These are phyloP conservation scores for Apiospora arundinis DNA, from an alignment of 2,329 filamentous ascomycete genomes.

Conservation along the genomic window DNA sequence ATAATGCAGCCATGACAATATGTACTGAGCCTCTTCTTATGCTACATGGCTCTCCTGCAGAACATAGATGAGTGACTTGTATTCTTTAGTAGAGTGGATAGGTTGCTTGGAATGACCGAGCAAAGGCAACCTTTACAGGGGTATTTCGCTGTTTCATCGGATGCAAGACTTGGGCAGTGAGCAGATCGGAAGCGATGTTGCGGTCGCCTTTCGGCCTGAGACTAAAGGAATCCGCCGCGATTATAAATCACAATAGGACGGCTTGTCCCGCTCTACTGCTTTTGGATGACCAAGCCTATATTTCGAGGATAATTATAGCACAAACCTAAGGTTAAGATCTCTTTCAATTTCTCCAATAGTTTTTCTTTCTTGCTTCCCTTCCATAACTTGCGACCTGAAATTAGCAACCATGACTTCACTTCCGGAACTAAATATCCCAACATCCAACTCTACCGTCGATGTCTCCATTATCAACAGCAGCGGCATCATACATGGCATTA, in stretches of 20 bases:
- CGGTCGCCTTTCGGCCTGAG: neutral
- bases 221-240: neutral
- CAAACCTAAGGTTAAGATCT: neutral
- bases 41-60: neutral
- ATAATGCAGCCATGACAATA: no score
- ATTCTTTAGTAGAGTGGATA: neutral
- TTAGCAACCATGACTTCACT: conserved; percentile 8
- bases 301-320: neutral
- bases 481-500: conserved; percentile 32
- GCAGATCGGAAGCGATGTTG: neutral
- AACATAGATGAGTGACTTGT: neutral
- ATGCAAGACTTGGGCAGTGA: neutral
- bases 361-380: neutral
- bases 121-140: neutral
- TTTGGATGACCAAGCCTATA: neutral
- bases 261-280: neutral
- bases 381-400: neutral
- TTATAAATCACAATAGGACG: neutral
- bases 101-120: neutral
- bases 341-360: neutral
- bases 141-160: neutral
- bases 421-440: conserved; percentile 41
- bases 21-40: neutral
- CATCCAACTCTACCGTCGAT: conserved; percentile 39
- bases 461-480: conserved; percentile 43